Conservation (phyloP, 129 eudicot genomes). For the Glebionis coronaria region DNA sequence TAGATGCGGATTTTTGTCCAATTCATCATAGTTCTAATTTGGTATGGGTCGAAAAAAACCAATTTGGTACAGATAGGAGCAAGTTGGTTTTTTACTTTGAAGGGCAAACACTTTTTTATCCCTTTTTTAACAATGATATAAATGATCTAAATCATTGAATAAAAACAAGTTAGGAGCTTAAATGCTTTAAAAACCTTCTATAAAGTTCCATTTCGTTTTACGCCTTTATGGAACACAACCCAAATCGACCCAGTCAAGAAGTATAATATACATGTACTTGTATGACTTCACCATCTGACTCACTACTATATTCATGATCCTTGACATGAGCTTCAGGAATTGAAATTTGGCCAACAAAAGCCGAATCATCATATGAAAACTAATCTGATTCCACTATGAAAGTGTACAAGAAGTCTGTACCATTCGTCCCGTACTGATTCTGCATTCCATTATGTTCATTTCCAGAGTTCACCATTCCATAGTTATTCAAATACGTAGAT, state of each 20-base stretch:
- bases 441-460: conserved; percentile 27
- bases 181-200: neutral
- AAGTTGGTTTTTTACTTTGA: neutral
- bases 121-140: neutral
- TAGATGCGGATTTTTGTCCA: neutral
- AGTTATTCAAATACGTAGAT: conserved; percentile 19
- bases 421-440: conserved; percentile 43
- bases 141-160: neutral
- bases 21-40: neutral
- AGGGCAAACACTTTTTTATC: neutral
- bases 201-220: neutral
- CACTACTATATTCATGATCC: conserved; percentile 55
- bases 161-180: neutral
- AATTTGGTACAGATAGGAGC: neutral
- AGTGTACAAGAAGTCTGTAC: conserved; percentile 42
- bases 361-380: conserved; percentile 21
- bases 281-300: conserved; percentile 56
- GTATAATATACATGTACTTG: conserved; percentile 48
- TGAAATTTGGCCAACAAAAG: conserved; percentile 25
- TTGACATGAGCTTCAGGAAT: conserved; percentile 29
- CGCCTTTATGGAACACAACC: neutral
- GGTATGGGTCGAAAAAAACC: neutral
- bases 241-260: neutral
- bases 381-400: conserved; percentile 46
- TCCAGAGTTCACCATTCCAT: conserved; percentile 22